Percentiles rank a stretch among this genome's conserved stretches.
These are phyloP conservation scores for Leersia perrieri DNA, from an alignment of 176 grass and related monocot species.

Conservation along the genomic window DNA sequence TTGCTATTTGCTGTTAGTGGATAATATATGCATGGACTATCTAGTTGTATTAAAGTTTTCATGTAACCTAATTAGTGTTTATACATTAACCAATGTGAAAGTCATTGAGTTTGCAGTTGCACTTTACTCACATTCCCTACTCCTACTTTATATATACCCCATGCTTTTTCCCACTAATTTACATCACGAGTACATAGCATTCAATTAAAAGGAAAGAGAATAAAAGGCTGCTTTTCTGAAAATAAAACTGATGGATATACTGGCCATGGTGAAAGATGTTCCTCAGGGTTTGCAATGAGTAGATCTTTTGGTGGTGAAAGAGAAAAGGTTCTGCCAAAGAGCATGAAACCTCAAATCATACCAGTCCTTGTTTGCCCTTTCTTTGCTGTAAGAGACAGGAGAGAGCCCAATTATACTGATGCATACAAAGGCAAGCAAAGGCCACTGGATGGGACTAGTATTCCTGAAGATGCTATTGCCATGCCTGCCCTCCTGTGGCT, in stretches of 20 bases:
- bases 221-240: background rate
- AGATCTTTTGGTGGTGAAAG: conserved; percentile 47
- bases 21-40: conserved; percentile 1
- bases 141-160: background rate
- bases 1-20: background rate
- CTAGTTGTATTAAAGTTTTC: background rate
- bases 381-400: conserved; percentile 13
- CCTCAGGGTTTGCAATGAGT: conserved; percentile 24
- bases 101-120: background rate
- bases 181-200: background rate
- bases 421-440: conserved; percentile 18
- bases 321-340: conserved; percentile 43
- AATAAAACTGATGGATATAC: background rate
- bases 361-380: conserved; percentile 20
- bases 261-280: conserved; percentile 4
- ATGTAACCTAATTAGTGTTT: background rate
- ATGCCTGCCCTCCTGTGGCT: conserved; percentile 7
- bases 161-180: background rate
- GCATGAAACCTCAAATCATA: conserved; percentile 79
- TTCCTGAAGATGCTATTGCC: conserved; percentile 33
- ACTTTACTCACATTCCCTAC: background rate
- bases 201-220: background rate
- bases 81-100: background rate
- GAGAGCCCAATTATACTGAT: conserved; percentile 23
- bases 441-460: conserved; percentile 34